A percentile compares a stretch with the other conserved stretches of the same genome.
Evolutionary conservation across 768 basidiomycete species (phyloP).

Genomic region (Pholiota conissans): DNA sequence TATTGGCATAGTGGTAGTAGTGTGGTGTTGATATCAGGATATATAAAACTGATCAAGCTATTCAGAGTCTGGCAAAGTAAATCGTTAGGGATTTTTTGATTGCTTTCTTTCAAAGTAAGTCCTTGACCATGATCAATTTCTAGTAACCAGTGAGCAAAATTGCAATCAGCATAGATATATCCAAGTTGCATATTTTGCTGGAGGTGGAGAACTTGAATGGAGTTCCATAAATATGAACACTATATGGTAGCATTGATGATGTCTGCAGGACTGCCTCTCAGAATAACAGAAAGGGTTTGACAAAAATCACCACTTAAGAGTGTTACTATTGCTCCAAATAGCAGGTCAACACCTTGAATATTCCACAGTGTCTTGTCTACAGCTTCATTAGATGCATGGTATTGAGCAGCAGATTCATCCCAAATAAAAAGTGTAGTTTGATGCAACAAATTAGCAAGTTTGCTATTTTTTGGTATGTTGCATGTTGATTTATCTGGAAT

Average conservation of each 20-base stretch:
- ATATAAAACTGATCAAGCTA: conserved; percentile 17
- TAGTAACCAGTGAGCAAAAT: conserved; percentile 23
- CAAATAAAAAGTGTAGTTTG: conserved; percentile 34
- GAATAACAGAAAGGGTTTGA: conserved; percentile 47
- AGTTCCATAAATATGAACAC: conserved; percentile 37
- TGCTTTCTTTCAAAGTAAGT: background rate
- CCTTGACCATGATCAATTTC: conserved; percentile 23
- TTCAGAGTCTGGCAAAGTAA: conserved; percentile 7
- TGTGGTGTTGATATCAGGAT: conserved; percentile 14
- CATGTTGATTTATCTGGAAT: conserved; percentile 21
- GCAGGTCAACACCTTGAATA: conserved; percentile 22
- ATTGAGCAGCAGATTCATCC: conserved; percentile 44
- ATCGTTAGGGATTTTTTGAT: conserved; percentile 13
- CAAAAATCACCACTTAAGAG: conserved; percentile 51
- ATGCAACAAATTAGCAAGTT: conserved; percentile 29
- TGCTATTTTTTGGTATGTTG: conserved; percentile 30
- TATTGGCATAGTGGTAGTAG: conserved; percentile 23
- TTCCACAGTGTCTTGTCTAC: conserved; percentile 37
- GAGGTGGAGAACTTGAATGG: conserved; percentile 31
- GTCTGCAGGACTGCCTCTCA: conserved; percentile 33
- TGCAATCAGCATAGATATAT: conserved; percentile 5
- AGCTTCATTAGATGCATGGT: conserved; percentile 37
- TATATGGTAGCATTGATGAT: conserved; percentile 37
- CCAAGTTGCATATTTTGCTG: conserved; percentile 42
- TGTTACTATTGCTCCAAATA: conserved; percentile 46